Base-by-base conservation (phyloP, 805 yeast genomes). In the Wickerhamomyces tratensis region DNA sequence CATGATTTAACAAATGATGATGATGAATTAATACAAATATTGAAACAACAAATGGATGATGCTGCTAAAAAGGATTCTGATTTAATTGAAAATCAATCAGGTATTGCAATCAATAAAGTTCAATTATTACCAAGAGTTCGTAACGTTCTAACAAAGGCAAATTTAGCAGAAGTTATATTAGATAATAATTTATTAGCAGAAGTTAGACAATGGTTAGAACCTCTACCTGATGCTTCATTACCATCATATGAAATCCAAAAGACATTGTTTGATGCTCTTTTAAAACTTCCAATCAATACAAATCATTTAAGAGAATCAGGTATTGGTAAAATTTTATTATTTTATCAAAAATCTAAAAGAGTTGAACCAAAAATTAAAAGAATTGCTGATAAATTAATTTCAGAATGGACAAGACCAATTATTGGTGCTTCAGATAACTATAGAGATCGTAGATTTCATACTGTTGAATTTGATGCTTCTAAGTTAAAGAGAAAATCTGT, bases 321-420 rank as follows among this genome's bases (percentile, higher is more conserved):
- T 4, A 74, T 93, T 40, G 99, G 98, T 15, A 87, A 89, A 62
- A 86, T 93, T 26, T 76, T 93, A 52, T 72, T 91, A n/a, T 93
- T 89, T 57, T 93, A 93, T 64, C 96, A 91, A 57, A 77, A 88
- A 56, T 80, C 93, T 31, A 84, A 83, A 57, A 77, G 91, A 55
- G 95, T 95, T 13, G 97, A 94, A 62, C 83, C 87, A 33, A 69
- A 75, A 37, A 74, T 93, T 58, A 88, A 91, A 61, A 80, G 94
- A 59, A 72, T 82, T 35, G 98, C 96, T 6, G 98, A 93, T 57
- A 79, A 79, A 58, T 68, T 93, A 46, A 83, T 93, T 50, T 96
- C 96, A 26, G 95, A 88, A 61, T 93, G 99, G 99, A 91, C 97
- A 8, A 77, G 98, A 64, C 98, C 98, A 38, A 87, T 93, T 48